Conservation (phyloP, 306 rosid species). For the Trifolium pratense region DNA sequence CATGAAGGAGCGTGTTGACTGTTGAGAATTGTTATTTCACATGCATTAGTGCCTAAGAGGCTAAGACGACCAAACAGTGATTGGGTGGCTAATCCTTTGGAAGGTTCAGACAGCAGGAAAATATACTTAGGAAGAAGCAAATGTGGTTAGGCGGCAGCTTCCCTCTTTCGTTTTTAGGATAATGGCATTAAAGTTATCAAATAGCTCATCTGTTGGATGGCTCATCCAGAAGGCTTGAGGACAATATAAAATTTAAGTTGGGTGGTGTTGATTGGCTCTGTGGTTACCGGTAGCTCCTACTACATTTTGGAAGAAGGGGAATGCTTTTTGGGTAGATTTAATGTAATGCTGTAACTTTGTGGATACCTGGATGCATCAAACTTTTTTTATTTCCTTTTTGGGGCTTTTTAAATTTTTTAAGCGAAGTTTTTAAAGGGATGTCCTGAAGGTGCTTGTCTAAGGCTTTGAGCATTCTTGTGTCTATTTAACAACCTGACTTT, state of each 20-base stretch:
- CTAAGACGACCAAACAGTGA: neutral
- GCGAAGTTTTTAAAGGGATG: neutral
- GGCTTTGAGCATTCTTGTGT: neutral
- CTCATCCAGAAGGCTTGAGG: neutral
- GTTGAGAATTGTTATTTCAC: neutral
- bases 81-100: neutral
- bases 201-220: neutral
- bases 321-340: neutral
- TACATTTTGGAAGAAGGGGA: slow-evolving; percentile 1
- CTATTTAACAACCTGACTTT: slow-evolving; percentile 24
- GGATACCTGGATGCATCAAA: neutral
- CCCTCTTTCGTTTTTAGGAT: neutral
- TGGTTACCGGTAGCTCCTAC: slow-evolving; percentile 6
- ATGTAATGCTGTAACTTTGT: neutral
- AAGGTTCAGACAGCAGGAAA: neutral
- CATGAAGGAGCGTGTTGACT: neutral
- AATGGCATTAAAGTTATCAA: neutral
- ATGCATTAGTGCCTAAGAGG: neutral
- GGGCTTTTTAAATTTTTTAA: neutral
- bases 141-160: neutral
- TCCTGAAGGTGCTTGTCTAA: slow-evolving; percentile 3
- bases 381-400: neutral
- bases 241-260: neutral
- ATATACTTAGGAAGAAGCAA: neutral
- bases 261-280: neutral